phyloP scores from a whole-genome alignment of 106 monocot genomes.

The Ottelia alismoides region DNA sequence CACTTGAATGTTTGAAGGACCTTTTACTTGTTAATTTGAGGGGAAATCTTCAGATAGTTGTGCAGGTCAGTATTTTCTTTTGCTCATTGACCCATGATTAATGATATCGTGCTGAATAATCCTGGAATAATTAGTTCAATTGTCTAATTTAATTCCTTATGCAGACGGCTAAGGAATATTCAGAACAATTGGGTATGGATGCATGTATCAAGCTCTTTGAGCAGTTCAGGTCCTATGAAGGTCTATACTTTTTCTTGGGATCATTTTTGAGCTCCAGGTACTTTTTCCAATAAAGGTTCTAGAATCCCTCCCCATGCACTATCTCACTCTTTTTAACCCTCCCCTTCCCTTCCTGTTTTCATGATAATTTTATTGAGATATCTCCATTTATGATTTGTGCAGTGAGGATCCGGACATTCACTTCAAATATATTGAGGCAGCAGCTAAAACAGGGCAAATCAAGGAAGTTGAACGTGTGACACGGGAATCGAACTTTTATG shows the following conservation, averaged over 20 bases:
- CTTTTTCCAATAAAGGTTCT: conserved; percentile 3
- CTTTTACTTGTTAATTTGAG: conserved; percentile 87
- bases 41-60: conserved; percentile 97
- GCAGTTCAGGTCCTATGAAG: conserved; percentile 81
- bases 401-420: conserved; percentile 99
- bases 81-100: too few relatives aligned
- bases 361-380: background rate
- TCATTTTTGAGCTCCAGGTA: conserved; percentile 96
- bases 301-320: too few relatives aligned
- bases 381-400: conserved; percentile 14
- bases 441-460: conserved; percentile 93
- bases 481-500: conserved; percentile 98
- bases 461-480: conserved; percentile 98
- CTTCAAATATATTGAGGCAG: conserved; percentile 97
- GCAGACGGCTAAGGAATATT: conserved; percentile 92
- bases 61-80: conserved; percentile 41
- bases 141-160: background rate
- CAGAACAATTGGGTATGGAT: conserved; percentile 90
- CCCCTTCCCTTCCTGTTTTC: background rate
- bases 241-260: conserved; percentile 90
- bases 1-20: conserved; percentile 97
- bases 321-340: background rate
- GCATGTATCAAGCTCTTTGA: conserved; percentile 71
- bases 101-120: too few relatives aligned
- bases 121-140: background rate